Evolutionary conservation across 441 rosid genomes (phyloP).

Genomic region (Syzygium malaccense): DNA sequence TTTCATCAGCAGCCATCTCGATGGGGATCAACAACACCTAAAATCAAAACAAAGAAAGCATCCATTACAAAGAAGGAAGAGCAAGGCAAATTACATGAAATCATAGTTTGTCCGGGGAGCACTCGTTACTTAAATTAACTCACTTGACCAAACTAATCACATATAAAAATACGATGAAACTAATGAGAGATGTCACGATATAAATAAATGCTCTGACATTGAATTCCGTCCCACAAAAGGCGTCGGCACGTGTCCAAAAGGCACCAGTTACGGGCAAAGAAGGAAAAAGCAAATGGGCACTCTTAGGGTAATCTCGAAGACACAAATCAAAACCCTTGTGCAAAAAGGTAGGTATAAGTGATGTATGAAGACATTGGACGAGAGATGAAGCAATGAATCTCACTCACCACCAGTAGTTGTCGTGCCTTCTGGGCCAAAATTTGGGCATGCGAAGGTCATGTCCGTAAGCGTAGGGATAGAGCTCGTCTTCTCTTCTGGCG

Average conservation of each 20-base stretch:
- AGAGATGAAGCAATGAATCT: neutral
- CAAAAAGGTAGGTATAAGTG: neutral
- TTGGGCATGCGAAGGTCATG: fast-evolving
- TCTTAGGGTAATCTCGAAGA: neutral
- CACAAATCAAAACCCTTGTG: neutral
- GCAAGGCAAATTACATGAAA: neutral
- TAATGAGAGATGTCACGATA: neutral
- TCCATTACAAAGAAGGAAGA: neutral
- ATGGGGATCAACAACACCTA: neutral
- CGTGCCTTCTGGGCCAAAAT: neutral
- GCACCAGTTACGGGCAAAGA: neutral
- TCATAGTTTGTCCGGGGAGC: neutral
- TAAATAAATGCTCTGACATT: neutral
- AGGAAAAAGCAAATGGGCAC: neutral
- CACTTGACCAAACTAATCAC: neutral
- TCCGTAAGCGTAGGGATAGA: neutral
- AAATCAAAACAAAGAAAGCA: neutral
- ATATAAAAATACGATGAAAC: neutral
- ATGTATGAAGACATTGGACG: neutral
- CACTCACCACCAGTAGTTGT: neutral
- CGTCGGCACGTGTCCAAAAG: neutral
- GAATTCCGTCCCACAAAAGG: neutral
- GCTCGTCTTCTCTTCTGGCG: slow-evolving; percentile 39
- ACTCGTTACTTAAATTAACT: neutral
- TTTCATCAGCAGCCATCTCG: neutral